Conservation (phyloP, 345 rosid genomes). For the Salix arbutifolia region DNA sequence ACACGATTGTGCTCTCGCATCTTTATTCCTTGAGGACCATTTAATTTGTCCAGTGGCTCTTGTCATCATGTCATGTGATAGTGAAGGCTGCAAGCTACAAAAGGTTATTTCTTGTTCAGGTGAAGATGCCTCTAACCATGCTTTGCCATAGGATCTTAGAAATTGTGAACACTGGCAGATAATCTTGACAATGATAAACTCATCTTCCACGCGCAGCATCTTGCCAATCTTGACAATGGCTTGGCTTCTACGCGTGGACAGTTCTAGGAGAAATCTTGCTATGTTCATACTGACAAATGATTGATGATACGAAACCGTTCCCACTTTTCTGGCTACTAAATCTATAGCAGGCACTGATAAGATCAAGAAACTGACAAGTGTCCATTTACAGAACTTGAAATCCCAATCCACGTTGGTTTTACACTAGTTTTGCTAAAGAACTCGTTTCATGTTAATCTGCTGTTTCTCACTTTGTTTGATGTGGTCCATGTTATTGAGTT, state of each 20-base stretch:
- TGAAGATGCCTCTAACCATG: not conserved
- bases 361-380: no score
- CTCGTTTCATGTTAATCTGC: no score
- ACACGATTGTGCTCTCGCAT: not conserved
- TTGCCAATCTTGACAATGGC: not conserved
- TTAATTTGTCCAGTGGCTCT: not conserved
- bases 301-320: no score
- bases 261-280: no score
- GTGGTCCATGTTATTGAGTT: no score
- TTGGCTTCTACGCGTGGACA: not conserved
- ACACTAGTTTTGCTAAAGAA: no score
- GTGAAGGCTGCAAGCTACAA: not conserved
- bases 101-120: not conserved
- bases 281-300: no score
- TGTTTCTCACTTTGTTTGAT: no score
- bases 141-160: not conserved
- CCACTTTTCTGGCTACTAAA: no score
- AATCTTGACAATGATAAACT: not conserved
- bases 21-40: not conserved
- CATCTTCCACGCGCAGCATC: not conserved
- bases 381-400: no score
- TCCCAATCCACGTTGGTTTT: no score
- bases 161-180: not conserved
- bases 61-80: not conserved
- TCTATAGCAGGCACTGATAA: no score